Evolutionary conservation across 129 eudicot species (phyloP).

Genomic region (Saussurea involucrata): DNA sequence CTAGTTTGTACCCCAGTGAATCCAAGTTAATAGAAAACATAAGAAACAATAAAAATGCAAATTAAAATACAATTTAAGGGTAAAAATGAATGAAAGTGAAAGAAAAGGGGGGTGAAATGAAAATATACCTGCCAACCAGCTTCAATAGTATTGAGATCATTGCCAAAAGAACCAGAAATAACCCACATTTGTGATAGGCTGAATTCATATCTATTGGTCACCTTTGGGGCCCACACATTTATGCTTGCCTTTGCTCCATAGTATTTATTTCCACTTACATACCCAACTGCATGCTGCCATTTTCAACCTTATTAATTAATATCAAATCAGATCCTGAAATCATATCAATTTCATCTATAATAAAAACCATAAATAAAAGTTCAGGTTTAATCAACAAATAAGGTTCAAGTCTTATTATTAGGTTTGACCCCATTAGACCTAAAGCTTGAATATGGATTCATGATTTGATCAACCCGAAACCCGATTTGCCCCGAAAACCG

Average conservation of each 20-base stretch:
- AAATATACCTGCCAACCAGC: slow-evolving; percentile 98
- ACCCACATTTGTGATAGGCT: slow-evolving; percentile 97
- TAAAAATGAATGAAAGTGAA: background rate
- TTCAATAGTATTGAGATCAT: slow-evolving; percentile 97
- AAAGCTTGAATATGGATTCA: background rate
- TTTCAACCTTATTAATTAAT: slow-evolving; percentile 18
- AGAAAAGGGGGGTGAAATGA: slow-evolving; percentile 1
- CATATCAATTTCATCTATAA: background rate
- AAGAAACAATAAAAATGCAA: background rate
- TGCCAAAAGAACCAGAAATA: slow-evolving; percentile 84
- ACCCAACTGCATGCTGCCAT: slow-evolving; percentile 96
- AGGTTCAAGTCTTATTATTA: background rate
- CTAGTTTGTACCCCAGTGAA: background rate
- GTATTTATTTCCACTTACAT: slow-evolving; percentile 77
- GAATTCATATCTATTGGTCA: slow-evolving; percentile 77
- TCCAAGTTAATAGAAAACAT: background rate
- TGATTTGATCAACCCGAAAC: too few relatives aligned
- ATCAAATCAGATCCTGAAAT: background rate
- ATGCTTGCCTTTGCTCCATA: slow-evolving; percentile 98
- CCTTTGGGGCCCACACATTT: slow-evolving; percentile 95
- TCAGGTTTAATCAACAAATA: background rate
- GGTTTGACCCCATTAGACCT: background rate
- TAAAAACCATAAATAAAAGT: background rate
- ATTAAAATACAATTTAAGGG: background rate
- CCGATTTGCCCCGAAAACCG: too few relatives aligned